Evolutionary conservation across 805 yeast species (phyloP), one percentile per base, ranked within the genome.

Genomic region (Schizosaccharomyces octosporus): DNA sequence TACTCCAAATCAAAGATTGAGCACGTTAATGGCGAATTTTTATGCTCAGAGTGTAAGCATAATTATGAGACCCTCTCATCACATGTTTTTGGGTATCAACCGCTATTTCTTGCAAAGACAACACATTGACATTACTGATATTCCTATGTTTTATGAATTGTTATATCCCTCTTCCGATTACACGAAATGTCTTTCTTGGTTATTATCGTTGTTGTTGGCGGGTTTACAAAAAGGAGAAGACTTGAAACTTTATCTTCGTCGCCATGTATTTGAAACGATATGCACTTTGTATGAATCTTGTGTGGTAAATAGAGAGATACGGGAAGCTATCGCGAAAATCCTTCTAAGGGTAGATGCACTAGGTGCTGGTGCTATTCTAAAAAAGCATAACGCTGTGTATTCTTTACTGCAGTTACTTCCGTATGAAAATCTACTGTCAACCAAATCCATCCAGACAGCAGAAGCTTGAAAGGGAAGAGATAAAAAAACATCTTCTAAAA

Each of bases 11-110:
- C 19, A 51, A 9, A 21, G 57, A 17, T 24, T 51, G 36, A 51
- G 36, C 31, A 51, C 57, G 17, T 13, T 51, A 51, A 51, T 51
- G 57, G 15, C 57, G 5, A 29, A 21, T 5, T 51, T 51, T 51
- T 51, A 51, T 13, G 57, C 57, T 29, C n/a, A 24, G 31, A 51
- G 57, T 29, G 11, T 51, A 13, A 29, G 31, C 17, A 29, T 51
- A 17, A 27, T 51, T 3, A 51, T 51, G 57, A 15, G 36, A 15
- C 57, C 57, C 7, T 24, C 57, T 2, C 90, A 86, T 64, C 77
- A 76, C 66, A 69, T 90, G 24, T 85, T 83, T 69, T 95, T 88
- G 64, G 80, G 80, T 65, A 79, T 81, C 5, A 27, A 61, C 11
- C 31, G 61, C 21, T 62, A 54, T 43, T 32, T 59, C 11, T 61